Base-by-base conservation (phyloP, 164 flowering plant genomes). In the Vitis amurensis region DNA sequence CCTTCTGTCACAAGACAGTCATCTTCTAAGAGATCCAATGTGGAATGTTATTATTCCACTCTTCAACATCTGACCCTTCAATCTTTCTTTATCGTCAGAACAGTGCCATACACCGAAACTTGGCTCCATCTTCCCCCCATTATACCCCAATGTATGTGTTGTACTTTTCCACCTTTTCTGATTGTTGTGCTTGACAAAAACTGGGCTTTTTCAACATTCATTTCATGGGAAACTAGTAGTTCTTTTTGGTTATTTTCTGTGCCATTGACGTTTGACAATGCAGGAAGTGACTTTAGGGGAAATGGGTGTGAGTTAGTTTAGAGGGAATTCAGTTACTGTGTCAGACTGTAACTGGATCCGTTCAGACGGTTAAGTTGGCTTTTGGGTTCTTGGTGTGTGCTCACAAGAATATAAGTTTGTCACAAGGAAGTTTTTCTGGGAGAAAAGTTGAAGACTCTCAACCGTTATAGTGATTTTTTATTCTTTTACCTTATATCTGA, bases 331-430 rank as follows among this genome's bases (percentile, higher is more conserved):
- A 52, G 64, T 37, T 37, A 51, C 17, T 9, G 48, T 48, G 1
- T 4, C 11, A 1, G 27, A 16, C 52, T 48, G 53, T 63, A 37
- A 23, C 55, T 31, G 64, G 64, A 16, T 6, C 17, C 48, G 17
- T 44, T 31, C 55, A 55, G 50, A 55, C 49, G 4, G 58, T 23
- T 55, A 23, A 57, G 44, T 56, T 55, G 68, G 74, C 71, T 10
- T 73, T 68, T 71, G 77, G 70, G 68, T 11, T 50, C 69, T 65
- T 61, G 70, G 62, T 70, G 72, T 67, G 37, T 8, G 6, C 64
- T 75, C 80, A 69, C 83, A 73, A 15, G 76, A 47, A 66, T 47
- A 7, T 58, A 4, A 74, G 60, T 68, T 62, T 59, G 47, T 71
- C 83, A 66, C 76, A 74, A 66, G 78, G 69, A 71, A 79, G 49